Conservation (phyloP, 1,284 basidiomycete genomes). For the Marasmius sp. region DNA sequence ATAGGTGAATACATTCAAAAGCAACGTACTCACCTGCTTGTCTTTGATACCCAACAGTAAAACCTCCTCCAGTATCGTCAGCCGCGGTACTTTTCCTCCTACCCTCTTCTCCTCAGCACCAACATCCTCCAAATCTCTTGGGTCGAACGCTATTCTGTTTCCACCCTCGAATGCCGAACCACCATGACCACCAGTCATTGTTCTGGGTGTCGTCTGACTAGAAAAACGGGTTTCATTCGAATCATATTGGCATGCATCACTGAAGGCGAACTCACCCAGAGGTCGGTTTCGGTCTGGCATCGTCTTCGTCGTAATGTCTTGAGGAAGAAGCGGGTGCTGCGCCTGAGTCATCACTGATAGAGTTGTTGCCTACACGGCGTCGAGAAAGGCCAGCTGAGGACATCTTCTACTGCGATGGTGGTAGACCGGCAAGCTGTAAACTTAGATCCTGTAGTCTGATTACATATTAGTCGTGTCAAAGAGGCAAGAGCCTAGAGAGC, state of each 20-base stretch:
- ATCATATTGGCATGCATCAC: not conserved
- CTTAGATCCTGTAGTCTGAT: too few relatives aligned
- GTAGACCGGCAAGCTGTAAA: not conserved
- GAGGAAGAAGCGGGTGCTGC: not conserved
- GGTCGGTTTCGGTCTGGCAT: not conserved
- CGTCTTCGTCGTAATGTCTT: not conserved
- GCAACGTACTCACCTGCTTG: conserved; percentile 65
- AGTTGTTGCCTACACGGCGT: not conserved
- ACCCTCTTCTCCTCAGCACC: conserved; percentile 64
- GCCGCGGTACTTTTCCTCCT: conserved; percentile 76
- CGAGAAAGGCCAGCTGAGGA: not conserved
- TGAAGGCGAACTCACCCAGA: not conserved
- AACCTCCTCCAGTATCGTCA: conserved; percentile 98
- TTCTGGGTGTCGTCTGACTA: not conserved
- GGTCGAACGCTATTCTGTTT: conserved; percentile 90
- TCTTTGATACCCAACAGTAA: conserved; percentile 90
- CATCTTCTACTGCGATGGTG: not conserved
- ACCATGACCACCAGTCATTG: conserved; percentile 40
- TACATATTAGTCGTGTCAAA: too few relatives aligned
- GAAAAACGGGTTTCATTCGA: not conserved
- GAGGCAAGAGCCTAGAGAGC: too few relatives aligned
- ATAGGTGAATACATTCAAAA: not conserved
- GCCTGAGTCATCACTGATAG: not conserved
- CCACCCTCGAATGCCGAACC: conserved; percentile 83
- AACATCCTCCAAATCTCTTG: conserved; percentile 82